phyloP scores from a whole-genome alignment of 176 grass and related monocot species.

The Poa annua region DNA sequence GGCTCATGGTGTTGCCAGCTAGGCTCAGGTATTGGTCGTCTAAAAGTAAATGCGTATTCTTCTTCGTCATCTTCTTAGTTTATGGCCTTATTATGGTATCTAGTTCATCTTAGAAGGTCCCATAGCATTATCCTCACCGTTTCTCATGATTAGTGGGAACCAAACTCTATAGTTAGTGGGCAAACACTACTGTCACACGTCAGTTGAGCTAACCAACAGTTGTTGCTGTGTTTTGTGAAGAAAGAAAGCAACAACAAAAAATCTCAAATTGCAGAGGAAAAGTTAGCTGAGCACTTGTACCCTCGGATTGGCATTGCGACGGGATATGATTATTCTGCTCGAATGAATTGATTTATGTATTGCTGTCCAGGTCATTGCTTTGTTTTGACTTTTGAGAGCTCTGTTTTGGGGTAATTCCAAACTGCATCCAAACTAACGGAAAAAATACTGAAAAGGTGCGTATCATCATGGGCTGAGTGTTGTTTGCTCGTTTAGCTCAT shows the following conservation, averaged over 20 bases:
- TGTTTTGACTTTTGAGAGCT: neutral
- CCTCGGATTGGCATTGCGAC: neutral
- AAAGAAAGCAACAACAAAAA: neutral
- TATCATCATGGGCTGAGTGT: neutral
- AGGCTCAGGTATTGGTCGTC: neutral
- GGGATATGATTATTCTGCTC: neutral
- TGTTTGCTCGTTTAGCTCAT: neutral
- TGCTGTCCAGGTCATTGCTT: neutral
- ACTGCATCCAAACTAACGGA: neutral
- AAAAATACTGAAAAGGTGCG: neutral
- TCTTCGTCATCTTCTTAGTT: neutral
- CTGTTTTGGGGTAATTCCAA: neutral
- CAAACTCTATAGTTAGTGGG: neutral
- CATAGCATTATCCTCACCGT: neutral
- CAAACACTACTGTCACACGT: neutral
- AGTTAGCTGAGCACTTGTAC: neutral
- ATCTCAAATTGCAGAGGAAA: neutral
- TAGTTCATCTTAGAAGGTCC: neutral
- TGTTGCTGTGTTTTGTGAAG: neutral
- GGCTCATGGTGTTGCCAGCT: neutral
- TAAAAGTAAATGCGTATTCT: constrained; percentile 7
- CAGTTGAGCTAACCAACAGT: neutral
- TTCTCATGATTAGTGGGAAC: neutral
- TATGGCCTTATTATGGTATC: neutral
- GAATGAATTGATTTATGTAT: neutral